phyloP scores from a whole-genome alignment of 1,284 basidiomycete genomes.

The Marasmius sp. region DNA sequence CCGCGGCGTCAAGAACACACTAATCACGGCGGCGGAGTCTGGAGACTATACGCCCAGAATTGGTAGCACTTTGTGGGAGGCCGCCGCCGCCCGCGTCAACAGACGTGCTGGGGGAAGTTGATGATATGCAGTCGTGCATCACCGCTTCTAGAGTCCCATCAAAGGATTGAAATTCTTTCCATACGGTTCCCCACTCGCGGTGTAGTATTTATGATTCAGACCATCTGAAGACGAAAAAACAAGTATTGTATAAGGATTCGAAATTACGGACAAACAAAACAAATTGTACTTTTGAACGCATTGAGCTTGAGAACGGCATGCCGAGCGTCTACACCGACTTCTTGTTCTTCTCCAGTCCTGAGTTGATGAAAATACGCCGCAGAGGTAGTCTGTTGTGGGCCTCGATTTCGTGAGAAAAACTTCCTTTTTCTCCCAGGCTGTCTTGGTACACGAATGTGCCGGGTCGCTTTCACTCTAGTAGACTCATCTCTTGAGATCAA shows the following conservation, averaged over 20 bases:
- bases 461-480: no score
- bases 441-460: no score
- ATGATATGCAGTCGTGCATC: slow-evolving; percentile 62
- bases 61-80: no score
- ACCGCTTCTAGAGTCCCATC: slow-evolving; percentile 50
- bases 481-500: no score
- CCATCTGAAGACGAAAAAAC: slow-evolving; percentile 49
- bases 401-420: not conserved
- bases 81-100: no score
- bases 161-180: slow-evolving; percentile 47
- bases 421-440: not conserved
- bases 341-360: slow-evolving; percentile 49
- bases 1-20: no score
- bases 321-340: slow-evolving; percentile 52
- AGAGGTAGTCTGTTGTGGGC: slow-evolving; percentile 46
- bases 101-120: slow-evolving; percentile 61
- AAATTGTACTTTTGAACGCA: slow-evolving; percentile 17
- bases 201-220: slow-evolving; percentile 52
- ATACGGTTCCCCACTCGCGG: slow-evolving; percentile 38
- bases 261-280: no score
- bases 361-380: slow-evolving; percentile 52
- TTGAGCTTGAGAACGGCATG: slow-evolving; percentile 61
- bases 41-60: no score
- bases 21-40: no score
- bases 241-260: no score